Conservation (phyloP, 2,329 filamentous ascomycete species). For the Fusarium sp. region DNA sequence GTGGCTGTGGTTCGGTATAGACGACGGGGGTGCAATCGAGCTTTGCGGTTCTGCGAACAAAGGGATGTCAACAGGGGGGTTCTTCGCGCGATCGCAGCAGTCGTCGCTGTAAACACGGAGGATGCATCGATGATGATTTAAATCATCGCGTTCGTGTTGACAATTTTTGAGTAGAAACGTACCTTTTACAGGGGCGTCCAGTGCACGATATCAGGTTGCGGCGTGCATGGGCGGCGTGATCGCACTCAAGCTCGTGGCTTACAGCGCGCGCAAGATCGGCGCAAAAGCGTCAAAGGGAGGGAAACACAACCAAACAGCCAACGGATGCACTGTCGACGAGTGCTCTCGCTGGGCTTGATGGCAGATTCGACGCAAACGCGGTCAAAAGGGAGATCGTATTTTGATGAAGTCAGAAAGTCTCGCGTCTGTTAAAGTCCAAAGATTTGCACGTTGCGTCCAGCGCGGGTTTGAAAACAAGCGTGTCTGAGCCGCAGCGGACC, state of each 20-base stretch:
- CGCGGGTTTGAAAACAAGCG: not conserved
- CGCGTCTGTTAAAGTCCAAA: constrained; percentile 43
- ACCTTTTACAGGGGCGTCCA: constrained; percentile 41
- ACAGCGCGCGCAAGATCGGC: constrained; percentile 41
- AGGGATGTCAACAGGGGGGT: constrained; percentile 38
- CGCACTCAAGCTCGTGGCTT: constrained; percentile 44
- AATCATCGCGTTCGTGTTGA: constrained; percentile 1
- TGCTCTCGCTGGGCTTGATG: constrained; percentile 19
- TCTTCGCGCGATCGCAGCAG: constrained; percentile 7
- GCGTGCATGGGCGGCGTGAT: constrained; percentile 47
- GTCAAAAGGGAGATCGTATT: constrained; percentile 26
- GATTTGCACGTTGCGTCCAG: not conserved
- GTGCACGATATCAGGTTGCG: constrained; percentile 44
- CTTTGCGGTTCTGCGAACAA: constrained; percentile 29
- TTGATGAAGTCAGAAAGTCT: constrained; percentile 34
- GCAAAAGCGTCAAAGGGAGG: constrained; percentile 27
- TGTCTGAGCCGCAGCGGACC: constrained; percentile 27
- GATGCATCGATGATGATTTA: constrained; percentile 1
- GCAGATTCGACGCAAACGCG: constrained; percentile 25
- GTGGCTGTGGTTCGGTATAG: constrained; percentile 12
- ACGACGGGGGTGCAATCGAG: constrained; percentile 26
- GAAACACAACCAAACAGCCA: constrained; percentile 14
- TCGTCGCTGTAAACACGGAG: not conserved
- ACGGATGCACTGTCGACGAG: constrained; percentile 5
- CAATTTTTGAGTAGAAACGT: constrained; percentile 24